A percentile compares a stretch with the other conserved stretches of the same genome.
Evolutionary conservation across 257 asterid genomes (phyloP).

Genomic region (Datura wrightii): DNA sequence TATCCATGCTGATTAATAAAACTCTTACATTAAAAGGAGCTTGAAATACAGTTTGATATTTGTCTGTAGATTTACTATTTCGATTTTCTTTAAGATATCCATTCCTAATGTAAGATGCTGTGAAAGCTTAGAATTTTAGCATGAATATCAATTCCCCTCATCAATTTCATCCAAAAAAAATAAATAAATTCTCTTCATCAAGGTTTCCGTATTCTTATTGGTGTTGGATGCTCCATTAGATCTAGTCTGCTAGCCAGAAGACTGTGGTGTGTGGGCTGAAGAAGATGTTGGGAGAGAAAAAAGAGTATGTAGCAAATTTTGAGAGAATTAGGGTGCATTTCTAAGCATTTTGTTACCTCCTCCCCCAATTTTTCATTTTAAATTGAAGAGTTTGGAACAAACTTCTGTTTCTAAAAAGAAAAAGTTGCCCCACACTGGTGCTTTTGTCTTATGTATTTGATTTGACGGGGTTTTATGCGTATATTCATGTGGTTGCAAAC

Average conservation of each 20-base stretch:
- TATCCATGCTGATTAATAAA: neutral
- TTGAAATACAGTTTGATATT: neutral
- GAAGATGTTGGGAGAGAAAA: slow-evolving; percentile 1
- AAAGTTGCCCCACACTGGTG: neutral
- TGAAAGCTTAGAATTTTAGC: neutral
- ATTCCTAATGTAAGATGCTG: neutral
- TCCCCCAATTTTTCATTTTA: neutral
- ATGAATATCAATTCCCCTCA: neutral
- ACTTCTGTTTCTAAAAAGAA: neutral
- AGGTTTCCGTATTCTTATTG: neutral
- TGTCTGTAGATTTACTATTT: neutral
- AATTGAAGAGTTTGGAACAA: neutral
- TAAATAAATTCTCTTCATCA: neutral
- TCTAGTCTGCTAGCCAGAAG: neutral
- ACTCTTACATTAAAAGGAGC: neutral
- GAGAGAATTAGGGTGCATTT: neutral
- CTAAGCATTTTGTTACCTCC: neutral
- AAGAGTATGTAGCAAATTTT: neutral
- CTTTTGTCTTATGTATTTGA: neutral
- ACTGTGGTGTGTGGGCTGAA: neutral
- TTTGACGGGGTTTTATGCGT: neutral
- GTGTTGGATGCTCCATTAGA: neutral
- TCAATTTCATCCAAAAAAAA: neutral
- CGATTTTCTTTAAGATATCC: neutral
- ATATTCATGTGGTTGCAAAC: neutral